Conservation (phyloP, 202 grass and related monocot genomes). For the Alloteropsis angusta region DNA sequence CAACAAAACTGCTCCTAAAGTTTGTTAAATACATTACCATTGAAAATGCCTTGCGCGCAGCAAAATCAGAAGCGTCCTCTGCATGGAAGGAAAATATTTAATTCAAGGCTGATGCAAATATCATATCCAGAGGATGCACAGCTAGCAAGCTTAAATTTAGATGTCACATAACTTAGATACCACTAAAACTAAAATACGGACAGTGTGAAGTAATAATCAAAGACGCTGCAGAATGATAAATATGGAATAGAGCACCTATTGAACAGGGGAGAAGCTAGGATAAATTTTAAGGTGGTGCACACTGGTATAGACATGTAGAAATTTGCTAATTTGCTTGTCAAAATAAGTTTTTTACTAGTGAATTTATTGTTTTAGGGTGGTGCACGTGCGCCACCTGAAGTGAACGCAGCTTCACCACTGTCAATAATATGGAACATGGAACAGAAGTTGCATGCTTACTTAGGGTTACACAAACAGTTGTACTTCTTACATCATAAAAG, state of each 20-base stretch:
- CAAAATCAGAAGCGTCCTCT: conserved; percentile 75
- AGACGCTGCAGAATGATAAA: not conserved
- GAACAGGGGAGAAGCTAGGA: too few species aligned
- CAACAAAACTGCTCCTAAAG: not conserved
- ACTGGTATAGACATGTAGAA: too few species aligned
- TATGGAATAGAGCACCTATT: too few species aligned
- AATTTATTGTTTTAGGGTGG: too few species aligned
- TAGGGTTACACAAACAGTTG: not conserved
- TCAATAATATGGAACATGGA: not conserved
- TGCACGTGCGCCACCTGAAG: too few species aligned
- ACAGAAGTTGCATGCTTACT: not conserved
- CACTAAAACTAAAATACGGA: conserved; percentile 20
- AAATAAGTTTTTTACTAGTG: too few species aligned
- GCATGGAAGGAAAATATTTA: conserved; percentile 34
- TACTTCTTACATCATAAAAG: not conserved
- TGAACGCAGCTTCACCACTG: too few species aligned
- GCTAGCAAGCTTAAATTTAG: conserved; percentile 12
- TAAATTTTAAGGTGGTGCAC: too few species aligned
- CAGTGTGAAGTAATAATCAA: not conserved
- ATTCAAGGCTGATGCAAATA: not conserved
- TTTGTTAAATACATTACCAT: conserved; percentile 42
- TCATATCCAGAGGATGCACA: not conserved
- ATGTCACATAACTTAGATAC: not conserved
- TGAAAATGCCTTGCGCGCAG: conserved; percentile 62
- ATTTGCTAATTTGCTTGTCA: too few species aligned